A percentile compares a stretch with the other conserved stretches of the same genome.
Evolutionary conservation across 2,329 filamentous ascomycete genomes (phyloP).

Genomic region (Epichloe scottii): DNA sequence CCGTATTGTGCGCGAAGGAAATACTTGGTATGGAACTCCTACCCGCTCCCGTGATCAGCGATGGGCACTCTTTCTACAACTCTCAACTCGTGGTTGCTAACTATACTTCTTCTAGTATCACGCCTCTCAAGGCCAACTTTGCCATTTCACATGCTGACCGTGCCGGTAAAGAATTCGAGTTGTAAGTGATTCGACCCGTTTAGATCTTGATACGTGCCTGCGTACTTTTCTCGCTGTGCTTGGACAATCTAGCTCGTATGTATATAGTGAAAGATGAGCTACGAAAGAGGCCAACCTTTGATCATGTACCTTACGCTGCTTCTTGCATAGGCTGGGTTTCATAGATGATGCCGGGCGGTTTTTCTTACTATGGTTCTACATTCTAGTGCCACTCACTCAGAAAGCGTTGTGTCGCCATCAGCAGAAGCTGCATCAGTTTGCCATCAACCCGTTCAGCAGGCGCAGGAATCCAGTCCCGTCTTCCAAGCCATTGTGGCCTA

Average conservation of each 20-base stretch:
- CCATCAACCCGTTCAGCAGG: conserved; percentile 4
- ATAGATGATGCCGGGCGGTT: conserved; percentile 18
- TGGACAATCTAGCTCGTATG: conserved; percentile 6
- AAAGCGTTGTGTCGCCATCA: conserved; percentile 5
- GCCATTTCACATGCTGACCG: conserved; percentile 41
- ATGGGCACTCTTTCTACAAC: neutral
- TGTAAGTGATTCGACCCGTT: conserved; percentile 22
- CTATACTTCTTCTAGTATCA: conserved; percentile 47
- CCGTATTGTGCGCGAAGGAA: conserved; percentile 79
- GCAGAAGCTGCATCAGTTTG: conserved; percentile 11
- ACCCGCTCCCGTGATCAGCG: neutral
- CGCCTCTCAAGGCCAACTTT: conserved; percentile 85
- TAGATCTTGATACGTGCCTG: neutral
- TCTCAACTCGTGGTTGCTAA: conserved; percentile 4
- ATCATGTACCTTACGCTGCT: conserved; percentile 17
- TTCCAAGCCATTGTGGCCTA: conserved; percentile 66
- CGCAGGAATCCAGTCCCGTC: neutral
- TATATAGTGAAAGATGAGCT: conserved; percentile 7
- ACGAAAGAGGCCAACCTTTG: neutral
- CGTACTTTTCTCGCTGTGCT: conserved; percentile 2
- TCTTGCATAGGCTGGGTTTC: conserved; percentile 5
- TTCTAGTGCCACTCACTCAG: conserved; percentile 14
- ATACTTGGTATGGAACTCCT: conserved; percentile 54
- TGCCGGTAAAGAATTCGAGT: conserved; percentile 59
- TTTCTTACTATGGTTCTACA: conserved; percentile 19